A percentile compares a stretch with the other conserved stretches of the same genome.
phyloP scores from a whole-genome alignment of 1,284 basidiomycete species.

The Cryptococcus amylolentus region DNA sequence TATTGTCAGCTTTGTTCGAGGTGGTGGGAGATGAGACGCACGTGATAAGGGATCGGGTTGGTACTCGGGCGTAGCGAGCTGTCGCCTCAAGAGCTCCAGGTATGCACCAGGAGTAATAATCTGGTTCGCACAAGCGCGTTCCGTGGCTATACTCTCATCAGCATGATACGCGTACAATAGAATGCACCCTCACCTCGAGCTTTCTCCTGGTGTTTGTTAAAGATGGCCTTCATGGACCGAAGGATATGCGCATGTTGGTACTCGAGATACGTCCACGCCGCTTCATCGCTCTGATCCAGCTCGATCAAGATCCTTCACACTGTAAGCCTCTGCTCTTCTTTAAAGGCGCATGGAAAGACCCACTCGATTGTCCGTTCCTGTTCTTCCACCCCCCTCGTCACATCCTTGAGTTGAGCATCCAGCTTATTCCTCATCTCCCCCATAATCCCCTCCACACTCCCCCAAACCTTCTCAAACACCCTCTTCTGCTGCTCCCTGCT shows the following conservation, averaged over 20 bases:
- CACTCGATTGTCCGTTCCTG: slow-evolving; percentile 97
- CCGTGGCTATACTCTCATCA: slow-evolving; percentile 4
- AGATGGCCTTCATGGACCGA: slow-evolving; percentile 68
- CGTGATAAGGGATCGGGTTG: slow-evolving; percentile 54
- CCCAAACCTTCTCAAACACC: slow-evolving; percentile 95
- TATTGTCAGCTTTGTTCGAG: slow-evolving; percentile 7
- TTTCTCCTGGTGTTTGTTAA: slow-evolving; percentile 56
- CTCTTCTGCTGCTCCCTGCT: slow-evolving; percentile 75
- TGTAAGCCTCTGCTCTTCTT: background rate
- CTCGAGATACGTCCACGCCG: slow-evolving; percentile 92
- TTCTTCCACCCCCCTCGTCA: slow-evolving; percentile 76
- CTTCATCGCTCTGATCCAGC: slow-evolving; percentile 68
- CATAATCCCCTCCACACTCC: slow-evolving; percentile 91
- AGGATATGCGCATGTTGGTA: slow-evolving; percentile 84
- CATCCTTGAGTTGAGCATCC: slow-evolving; percentile 73
- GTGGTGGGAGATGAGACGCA: slow-evolving; percentile 46
- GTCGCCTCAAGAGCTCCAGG: slow-evolving; percentile 30
- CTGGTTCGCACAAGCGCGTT: slow-evolving; percentile 14
- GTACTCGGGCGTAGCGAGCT: slow-evolving; percentile 28
- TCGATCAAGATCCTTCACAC: slow-evolving; percentile 73
- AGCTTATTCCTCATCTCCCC: slow-evolving; percentile 79
- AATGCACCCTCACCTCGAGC: slow-evolving; percentile 57
- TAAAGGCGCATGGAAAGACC: background rate
- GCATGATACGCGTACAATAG: background rate
- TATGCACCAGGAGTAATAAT: slow-evolving; percentile 28